A percentile compares a stretch with the other conserved stretches of the same genome.
These are phyloP conservation scores for Tolypocladium endophyticum DNA, from an alignment of 2,329 filamentous ascomycete genomes.

Conservation along the genomic window DNA sequence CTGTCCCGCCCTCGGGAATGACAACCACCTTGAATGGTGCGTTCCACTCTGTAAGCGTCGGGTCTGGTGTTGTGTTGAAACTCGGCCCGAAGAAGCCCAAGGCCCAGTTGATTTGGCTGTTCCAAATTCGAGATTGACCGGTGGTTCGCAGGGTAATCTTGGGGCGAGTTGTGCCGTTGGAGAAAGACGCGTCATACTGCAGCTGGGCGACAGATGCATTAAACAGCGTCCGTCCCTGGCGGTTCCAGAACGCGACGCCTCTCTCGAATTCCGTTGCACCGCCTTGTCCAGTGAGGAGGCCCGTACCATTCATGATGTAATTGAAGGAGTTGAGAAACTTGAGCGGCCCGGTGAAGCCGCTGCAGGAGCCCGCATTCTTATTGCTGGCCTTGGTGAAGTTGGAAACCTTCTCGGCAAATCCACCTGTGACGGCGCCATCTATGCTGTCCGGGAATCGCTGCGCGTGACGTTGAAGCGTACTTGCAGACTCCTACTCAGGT, in stretches of 20 bases:
- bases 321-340: conserved; percentile 41
- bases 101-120: conserved; percentile 42
- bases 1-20: conserved; percentile 50
- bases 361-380: conserved; percentile 2
- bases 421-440: conserved; percentile 36
- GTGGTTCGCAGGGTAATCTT: conserved; percentile 44
- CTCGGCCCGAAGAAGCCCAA: conserved; percentile 41
- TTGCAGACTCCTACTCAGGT: conserved; percentile 28
- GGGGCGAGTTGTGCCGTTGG: conserved; percentile 31
- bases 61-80: conserved; percentile 24
- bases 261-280: conserved; percentile 37
- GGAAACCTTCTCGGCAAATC: conserved; percentile 36
- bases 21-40: conserved; percentile 42
- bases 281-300: conserved; percentile 36
- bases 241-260: conserved; percentile 42
- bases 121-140: conserved; percentile 40
- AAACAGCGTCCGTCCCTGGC: conserved; percentile 42
- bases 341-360: conserved; percentile 30
- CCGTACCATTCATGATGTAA: conserved; percentile 29
- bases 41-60: conserved; percentile 25
- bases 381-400: conserved; percentile 30
- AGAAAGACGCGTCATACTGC: conserved; percentile 32
- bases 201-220: conserved; percentile 35
- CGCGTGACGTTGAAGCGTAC: conserved; percentile 43
- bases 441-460: conserved; percentile 37